Evolutionary conservation across 2,329 filamentous ascomycete genomes (phyloP).

Genomic region (Fusarium buharicum): DNA sequence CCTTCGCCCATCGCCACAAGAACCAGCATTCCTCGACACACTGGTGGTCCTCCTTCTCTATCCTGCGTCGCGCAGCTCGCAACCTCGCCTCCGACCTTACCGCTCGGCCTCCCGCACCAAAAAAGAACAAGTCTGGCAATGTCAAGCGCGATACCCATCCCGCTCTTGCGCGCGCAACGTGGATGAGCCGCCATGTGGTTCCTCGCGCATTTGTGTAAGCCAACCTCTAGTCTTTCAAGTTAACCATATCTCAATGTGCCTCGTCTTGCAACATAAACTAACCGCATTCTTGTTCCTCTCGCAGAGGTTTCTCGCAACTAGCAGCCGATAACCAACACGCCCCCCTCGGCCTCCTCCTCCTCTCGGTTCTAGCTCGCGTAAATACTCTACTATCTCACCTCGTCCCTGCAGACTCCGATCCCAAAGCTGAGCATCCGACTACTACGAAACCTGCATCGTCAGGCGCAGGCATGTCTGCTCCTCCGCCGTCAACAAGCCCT

Average conservation of each 20-base stretch:
- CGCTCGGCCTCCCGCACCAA: conserved; percentile 14
- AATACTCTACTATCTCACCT: conserved; percentile 56
- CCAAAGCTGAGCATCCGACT: not conserved
- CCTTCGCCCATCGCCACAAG: conserved; percentile 83
- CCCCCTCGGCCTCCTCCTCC: conserved; percentile 73
- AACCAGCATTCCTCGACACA: conserved; percentile 86
- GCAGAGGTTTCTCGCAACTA: conserved; percentile 73
- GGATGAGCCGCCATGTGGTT: conserved; percentile 47
- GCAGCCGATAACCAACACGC: conserved; percentile 79
- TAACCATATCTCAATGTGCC: not conserved
- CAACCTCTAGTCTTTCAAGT: not conserved
- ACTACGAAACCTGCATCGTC: not conserved
- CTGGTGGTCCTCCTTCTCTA: conserved; percentile 82
- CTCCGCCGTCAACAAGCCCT: not conserved
- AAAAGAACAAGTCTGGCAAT: conserved; percentile 20
- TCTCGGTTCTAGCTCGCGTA: conserved; percentile 71
- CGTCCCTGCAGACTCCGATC: conserved; percentile 38
- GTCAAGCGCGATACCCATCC: conserved; percentile 20
- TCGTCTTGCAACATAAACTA: not conserved
- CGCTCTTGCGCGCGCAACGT: conserved; percentile 41
- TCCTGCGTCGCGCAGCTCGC: conserved; percentile 73
- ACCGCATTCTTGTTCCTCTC: not conserved
- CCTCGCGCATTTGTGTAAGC: conserved; percentile 53
- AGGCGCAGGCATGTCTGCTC: not conserved
- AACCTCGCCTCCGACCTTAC: conserved; percentile 57